Evolutionary conservation across 441 rosid genomes (phyloP).

Genomic region (Breynia disticha): DNA sequence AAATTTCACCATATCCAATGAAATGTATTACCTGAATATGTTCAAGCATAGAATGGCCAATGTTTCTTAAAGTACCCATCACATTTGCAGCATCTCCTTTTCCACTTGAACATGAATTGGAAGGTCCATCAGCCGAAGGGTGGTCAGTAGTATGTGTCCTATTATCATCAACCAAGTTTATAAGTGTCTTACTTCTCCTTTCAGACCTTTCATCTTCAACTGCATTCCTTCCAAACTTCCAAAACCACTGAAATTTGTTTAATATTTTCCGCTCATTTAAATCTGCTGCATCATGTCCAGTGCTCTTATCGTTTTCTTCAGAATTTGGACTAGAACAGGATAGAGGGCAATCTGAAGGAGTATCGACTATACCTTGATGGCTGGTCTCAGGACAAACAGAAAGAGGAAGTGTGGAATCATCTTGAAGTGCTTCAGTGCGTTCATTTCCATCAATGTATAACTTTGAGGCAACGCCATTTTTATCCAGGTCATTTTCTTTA

Average conservation of each 20-base stretch:
- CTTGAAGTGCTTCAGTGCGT: slow-evolving; percentile 15
- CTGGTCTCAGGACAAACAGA: slow-evolving; percentile 27
- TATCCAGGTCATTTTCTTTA: slow-evolving; percentile 45
- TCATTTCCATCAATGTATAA: slow-evolving; percentile 28
- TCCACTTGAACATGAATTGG: slow-evolving; percentile 22
- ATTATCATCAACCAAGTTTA: slow-evolving; percentile 2
- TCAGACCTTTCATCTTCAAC: slow-evolving; percentile 43
- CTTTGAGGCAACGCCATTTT: slow-evolving; percentile 55
- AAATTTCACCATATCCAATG: background rate
- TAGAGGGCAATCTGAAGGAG: slow-evolving; percentile 36
- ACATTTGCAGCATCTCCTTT: slow-evolving; percentile 47
- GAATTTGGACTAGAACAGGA: slow-evolving; percentile 23
- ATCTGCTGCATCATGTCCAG: slow-evolving; percentile 21
- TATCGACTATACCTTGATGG: slow-evolving; percentile 31
- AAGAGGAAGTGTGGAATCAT: slow-evolving; percentile 40
- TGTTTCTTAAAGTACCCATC: slow-evolving; percentile 55
- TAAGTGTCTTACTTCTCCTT: slow-evolving; percentile 24
- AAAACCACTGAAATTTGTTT: slow-evolving; percentile 84
- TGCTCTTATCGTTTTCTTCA: slow-evolving; percentile 21
- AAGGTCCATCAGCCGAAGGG: slow-evolving; percentile 25
- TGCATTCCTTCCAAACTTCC: slow-evolving; percentile 67
- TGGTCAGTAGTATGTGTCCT: slow-evolving; percentile 20
- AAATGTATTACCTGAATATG: slow-evolving; percentile 68
- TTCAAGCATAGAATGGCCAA: slow-evolving; percentile 85
- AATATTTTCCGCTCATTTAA: slow-evolving; percentile 47